Base-by-base conservation (phyloP, 2,329 filamentous ascomycete genomes). In the Nothophaeocryptopus gaeumannii region DNA sequence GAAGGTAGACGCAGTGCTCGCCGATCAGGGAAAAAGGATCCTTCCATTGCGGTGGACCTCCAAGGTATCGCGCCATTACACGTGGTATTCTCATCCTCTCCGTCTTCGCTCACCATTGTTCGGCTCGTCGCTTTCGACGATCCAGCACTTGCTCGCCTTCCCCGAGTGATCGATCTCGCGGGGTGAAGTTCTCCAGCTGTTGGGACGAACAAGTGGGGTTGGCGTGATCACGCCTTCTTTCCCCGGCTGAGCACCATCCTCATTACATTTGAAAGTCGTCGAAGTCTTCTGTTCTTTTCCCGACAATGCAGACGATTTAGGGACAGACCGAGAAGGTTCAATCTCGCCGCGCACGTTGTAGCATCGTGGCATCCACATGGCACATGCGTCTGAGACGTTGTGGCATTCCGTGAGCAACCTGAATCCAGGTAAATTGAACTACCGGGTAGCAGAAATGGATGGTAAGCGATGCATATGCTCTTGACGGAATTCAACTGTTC, bases 341-440 rank as follows among this genome's bases (percentile, higher is more conserved):
- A 39, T 33, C 16, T 43, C 20, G 32, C 15, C 14, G 38, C 29
- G 10, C 15, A 41, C 36, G 16, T 37, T 39, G 16, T 33, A 34
- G 37, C 34, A 46, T 40, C 52, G 32, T 51, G 50, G 52, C 45
- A 39, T 39, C 38, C 45, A 53, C 55, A 53, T 53, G 55, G 44
- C 40, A 43, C 30, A 44, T 44, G 41, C 41, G 39, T 50, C 20
- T 29, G 26, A 43, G 34, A 45, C 31, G 33, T 20, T 32, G 33
- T 53, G 39, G 43, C 43, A 34, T 34, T 37, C 38, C 7, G 3
- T 3, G 20, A 26, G 20, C 20, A 26, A 44, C 34, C 13, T 29
- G 4, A 15, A 34, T 34, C 39, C 20, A 38, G 36, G 37, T 31
- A 16, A 16, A 5, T 12, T 31, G 36, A 20, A 31, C 26, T 43